Base-by-base conservation (phyloP, 1,284 basidiomycete species). In the Bjerkandera adusta region DNA sequence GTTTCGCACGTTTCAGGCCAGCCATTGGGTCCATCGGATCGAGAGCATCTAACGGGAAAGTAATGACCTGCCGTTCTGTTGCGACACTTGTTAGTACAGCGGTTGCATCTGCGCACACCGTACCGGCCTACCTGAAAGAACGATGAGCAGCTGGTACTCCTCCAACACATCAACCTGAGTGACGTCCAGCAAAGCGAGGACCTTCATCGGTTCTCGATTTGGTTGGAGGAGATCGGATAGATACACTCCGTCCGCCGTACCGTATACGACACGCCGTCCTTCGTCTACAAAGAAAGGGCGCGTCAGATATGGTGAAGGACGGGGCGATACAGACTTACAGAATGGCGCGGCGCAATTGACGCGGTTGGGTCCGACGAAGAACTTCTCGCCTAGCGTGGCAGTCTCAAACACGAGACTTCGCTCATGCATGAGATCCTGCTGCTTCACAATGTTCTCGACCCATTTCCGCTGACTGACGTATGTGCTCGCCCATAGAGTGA, bases 301-400 rank as follows among this genome's bases (percentile, higher is more conserved):
- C 30, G 21, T 39, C 18, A 42, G 4, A n/a, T n/a, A n/a, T n/a
- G n/a, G n/a, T n/a, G n/a, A n/a, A n/a, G n/a, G n/a, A n/a, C 25
- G 15, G 16, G 24, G 36, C 24, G 25, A 18, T 41, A 27, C 44
- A 22, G 3, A 80, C 91, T 69, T 60, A 95, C 92, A 83, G 65
- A 92, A 98, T 1, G 97, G 96, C 29, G 91, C 93, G 0, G 94
- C 92, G 67, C 96, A 98, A 58, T 92, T 97, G 49, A 97, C 89
- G 61, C 86, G 88, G 58, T 92, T 89, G 25, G 70, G 70, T 0
- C 89, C 89, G 43, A 80, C 67, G 68, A 98, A 97, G 70, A 91
- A 95, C 13, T 87, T 85, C 56, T 97, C 92, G 50, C 85, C 92
- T 45, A 99, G 72, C 11, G 84, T 82, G 34, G 89, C 74, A 27